These are phyloP conservation scores for Citrus sp. DNA, from an alignment of 345 rosid genomes.

Conservation along the genomic window DNA sequence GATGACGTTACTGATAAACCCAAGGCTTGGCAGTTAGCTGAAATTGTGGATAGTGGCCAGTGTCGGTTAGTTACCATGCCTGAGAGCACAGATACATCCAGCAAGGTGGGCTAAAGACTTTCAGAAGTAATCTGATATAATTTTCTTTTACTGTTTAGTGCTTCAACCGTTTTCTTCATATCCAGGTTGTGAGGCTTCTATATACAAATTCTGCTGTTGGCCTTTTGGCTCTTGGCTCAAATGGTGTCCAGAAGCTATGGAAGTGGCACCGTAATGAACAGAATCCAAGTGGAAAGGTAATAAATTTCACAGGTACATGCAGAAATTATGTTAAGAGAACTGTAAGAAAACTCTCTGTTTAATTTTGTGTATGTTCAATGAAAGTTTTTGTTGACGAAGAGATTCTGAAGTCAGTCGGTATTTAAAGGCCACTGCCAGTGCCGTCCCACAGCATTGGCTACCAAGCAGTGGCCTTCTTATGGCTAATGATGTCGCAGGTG, in stretches of 20 bases:
- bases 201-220: conserved; percentile 86
- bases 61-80: conserved; percentile 74
- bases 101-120: conserved; percentile 57
- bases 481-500: conserved; percentile 73
- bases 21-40: conserved; percentile 78
- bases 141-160: neutral
- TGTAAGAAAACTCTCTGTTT: neutral
- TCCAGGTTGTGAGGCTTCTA: conserved; percentile 78
- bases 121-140: neutral
- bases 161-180: conserved; percentile 11
- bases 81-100: conserved; percentile 65
- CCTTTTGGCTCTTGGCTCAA: conserved; percentile 78
- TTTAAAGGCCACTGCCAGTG: conserved; percentile 69
- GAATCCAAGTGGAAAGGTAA: conserved; percentile 82
- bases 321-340: neutral
- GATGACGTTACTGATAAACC: conserved; percentile 71
- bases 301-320: neutral
- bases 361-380: neutral
- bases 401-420: conserved; percentile 20
- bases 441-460: conserved; percentile 84
- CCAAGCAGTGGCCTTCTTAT: conserved; percentile 92
- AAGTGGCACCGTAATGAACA: conserved; percentile 75
- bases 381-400: neutral
- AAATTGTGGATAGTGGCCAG: conserved; percentile 62
- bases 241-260: conserved; percentile 76